Conservation (phyloP, 768 basidiomycete genomes). For the Panaeolus papilionaceus region DNA sequence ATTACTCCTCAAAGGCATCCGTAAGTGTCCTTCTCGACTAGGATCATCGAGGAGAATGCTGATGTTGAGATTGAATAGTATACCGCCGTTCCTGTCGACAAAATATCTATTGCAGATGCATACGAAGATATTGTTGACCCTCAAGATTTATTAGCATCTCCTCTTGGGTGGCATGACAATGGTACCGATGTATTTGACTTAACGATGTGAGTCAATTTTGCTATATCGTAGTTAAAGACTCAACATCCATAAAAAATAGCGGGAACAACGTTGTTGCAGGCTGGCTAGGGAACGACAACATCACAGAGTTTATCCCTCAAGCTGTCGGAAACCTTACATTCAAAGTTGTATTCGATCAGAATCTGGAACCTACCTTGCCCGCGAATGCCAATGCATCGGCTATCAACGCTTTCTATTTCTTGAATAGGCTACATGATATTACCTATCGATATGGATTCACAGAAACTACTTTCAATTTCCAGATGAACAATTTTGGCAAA, state of each 20-base stretch:
- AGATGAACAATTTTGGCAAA: constrained; percentile 60
- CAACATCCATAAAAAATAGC: constrained; percentile 17
- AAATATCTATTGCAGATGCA: constrained; percentile 56
- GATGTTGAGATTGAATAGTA: constrained; percentile 38
- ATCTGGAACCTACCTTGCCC: neutral
- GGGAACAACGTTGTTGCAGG: constrained; percentile 44
- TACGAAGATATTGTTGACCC: constrained; percentile 57
- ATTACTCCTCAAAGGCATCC: constrained; percentile 56
- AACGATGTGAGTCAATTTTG: constrained; percentile 30
- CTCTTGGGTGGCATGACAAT: constrained; percentile 47
- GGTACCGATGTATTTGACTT: constrained; percentile 31
- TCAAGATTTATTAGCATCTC: constrained; percentile 58
- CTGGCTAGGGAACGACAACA: constrained; percentile 19
- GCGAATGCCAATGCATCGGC: constrained; percentile 59
- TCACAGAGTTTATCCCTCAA: neutral
- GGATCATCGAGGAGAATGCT: constrained; percentile 35
- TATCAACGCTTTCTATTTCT: constrained; percentile 64
- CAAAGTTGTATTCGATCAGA: constrained; percentile 2
- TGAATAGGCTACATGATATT: constrained; percentile 64
- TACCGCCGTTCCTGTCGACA: constrained; percentile 53
- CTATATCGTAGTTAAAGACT: constrained; percentile 4
- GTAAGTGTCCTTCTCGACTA: constrained; percentile 32
- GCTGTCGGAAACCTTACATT: constrained; percentile 3
- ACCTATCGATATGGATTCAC: constrained; percentile 54
- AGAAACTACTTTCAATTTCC: constrained; percentile 53